Conservation (phyloP, 257 asterid species). For the Mentha longifolia region DNA sequence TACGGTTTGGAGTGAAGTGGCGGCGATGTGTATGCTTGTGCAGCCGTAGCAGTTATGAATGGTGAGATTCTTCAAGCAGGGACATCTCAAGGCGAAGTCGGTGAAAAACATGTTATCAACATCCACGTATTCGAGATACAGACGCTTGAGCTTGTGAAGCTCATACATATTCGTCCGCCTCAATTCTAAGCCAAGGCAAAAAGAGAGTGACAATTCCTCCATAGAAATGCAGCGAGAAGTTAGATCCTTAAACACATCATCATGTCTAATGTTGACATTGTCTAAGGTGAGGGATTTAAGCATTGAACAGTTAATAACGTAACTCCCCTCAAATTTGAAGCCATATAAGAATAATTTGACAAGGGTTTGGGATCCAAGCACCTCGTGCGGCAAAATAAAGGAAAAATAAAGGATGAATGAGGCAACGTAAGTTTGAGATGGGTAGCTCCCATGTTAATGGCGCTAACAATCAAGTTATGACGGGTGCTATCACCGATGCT, state of each 20-base stretch:
- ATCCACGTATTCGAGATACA: background rate
- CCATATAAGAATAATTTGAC: background rate
- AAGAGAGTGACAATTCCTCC: background rate
- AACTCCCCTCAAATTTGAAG: background rate
- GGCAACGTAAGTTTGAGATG: too few relatives aligned
- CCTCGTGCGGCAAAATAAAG: too few relatives aligned
- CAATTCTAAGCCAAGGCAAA: too few relatives aligned
- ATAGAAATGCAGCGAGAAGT: background rate
- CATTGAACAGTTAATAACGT: background rate
- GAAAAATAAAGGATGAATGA: too few relatives aligned
- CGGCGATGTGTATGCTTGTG: background rate
- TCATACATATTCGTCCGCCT: background rate
- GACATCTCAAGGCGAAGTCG: constrained; percentile 3
- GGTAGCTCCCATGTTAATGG: background rate
- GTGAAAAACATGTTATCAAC: background rate
- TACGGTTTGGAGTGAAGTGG: constrained; percentile 9
- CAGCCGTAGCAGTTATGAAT: background rate
- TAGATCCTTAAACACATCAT: background rate
- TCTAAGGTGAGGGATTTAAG: background rate
- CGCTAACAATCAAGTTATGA: background rate
- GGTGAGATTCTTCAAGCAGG: constrained; percentile 11
- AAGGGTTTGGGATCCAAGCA: background rate
- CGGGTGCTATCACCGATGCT: background rate
- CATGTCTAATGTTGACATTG: background rate
- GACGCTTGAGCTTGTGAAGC: background rate